Evolutionary conservation across 257 asterid species (phyloP), one percentile per base, ranked within the genome.

Genomic region (Ligustrum vulgare): DNA sequence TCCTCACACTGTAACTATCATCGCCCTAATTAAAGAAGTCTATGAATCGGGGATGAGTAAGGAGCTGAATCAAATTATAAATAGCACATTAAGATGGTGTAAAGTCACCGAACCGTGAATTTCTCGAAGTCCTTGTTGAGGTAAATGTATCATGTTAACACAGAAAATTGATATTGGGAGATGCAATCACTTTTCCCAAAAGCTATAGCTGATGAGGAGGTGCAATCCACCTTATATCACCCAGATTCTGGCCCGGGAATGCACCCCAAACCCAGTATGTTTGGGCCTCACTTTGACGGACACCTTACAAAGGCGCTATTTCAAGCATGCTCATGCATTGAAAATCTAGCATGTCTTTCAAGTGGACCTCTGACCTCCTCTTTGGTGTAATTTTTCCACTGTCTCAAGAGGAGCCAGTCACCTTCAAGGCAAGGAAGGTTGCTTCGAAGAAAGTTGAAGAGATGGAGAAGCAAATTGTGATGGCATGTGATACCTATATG

Each of bases 351-450:
- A 6, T 33, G 33, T 58, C 15, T 73, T 47, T 75, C 62, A 51
- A 51, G 25, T 2, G 62, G 25, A 51, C 11, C 23, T 16, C 25
- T 8, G 25, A 51, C 11, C 23, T 16, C 25, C 22, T 1, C 6
- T 8, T 58, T 8, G 66, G 32, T 6, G 32, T 58, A 9, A 8
- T 58, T 9, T 18, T 51, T 58, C 32, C 2, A 23, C 25, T 5
- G 70, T 83, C 96, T n/a, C 78, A 87, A 81, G 97, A 91, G 85
- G 98, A 95, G 85, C 87, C 89, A 47, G 96, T 90, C 75, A 98
- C 99, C 25, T 87, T 90, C 8, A 91, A 91, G 81, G 91, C 90
- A 39, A 84, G 98, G 90, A 96, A 90, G 80, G 98, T 94, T 68
- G 97, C 98, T 22, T 82, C 80, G 80, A 95, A 90, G 82, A 87